phyloP scores from a whole-genome alignment of 2,329 filamentous ascomycete genomes.

The Colletotrichum sp. region DNA sequence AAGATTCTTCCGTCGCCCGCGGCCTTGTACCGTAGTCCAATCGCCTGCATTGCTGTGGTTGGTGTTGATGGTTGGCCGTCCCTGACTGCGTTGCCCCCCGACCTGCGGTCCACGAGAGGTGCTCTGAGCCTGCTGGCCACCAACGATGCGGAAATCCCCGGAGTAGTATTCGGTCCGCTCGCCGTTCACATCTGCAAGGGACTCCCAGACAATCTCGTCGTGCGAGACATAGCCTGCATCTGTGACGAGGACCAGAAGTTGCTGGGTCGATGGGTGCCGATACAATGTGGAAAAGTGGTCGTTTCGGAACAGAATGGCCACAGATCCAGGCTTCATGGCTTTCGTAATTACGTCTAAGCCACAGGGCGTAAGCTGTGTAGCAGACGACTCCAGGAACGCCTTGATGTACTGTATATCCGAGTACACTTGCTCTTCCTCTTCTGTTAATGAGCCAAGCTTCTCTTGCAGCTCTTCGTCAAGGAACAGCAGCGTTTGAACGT shows the following conservation, averaged over 20 bases:
- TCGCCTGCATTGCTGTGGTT: slow-evolving; percentile 31
- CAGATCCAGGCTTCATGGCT: slow-evolving; percentile 74
- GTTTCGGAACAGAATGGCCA: slow-evolving; percentile 94
- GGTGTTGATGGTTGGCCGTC: background rate
- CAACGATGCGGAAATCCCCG: slow-evolving; percentile 88
- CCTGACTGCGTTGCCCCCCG: background rate
- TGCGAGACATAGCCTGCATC: slow-evolving; percentile 90
- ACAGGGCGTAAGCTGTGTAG: slow-evolving; percentile 85
- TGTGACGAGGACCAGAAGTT: slow-evolving; percentile 85
- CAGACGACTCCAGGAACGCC: slow-evolving; percentile 77
- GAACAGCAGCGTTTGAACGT: slow-evolving; percentile 88
- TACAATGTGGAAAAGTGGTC: slow-evolving; percentile 97
- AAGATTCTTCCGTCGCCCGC: slow-evolving; percentile 1
- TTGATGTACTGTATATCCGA: slow-evolving; percentile 87
- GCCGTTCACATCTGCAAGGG: slow-evolving; percentile 85
- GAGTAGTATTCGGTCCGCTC: slow-evolving; percentile 84
- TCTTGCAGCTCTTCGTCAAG: slow-evolving; percentile 87
- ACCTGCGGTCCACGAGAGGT: background rate
- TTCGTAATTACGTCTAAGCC: slow-evolving; percentile 78
- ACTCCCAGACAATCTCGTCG: slow-evolving; percentile 96
- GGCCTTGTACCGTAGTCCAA: slow-evolving; percentile 60
- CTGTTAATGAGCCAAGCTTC: slow-evolving; percentile 73
- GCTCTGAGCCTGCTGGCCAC: slow-evolving; percentile 49
- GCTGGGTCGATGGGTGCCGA: slow-evolving; percentile 78
- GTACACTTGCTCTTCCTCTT: slow-evolving; percentile 79